A percentile compares a stretch with the other conserved stretches of the same genome.
Conservation (phyloP, 208 protist genomes). For the Crithidia thermophila region DNA sequence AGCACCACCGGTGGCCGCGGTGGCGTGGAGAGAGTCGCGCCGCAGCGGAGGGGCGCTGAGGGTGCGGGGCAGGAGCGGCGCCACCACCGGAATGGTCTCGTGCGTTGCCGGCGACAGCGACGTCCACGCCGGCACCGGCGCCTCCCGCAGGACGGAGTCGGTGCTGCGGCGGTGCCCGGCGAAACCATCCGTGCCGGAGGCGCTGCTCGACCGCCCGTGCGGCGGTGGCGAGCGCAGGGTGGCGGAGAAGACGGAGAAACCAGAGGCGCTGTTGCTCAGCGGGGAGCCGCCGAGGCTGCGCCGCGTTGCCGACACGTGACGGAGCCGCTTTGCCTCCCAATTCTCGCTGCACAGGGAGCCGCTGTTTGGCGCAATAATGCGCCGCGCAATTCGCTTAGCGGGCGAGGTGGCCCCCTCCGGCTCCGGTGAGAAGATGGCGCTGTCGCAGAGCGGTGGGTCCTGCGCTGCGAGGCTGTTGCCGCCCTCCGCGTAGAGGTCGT, state of each 20-base stretch:
- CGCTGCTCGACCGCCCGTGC: conserved; percentile 9
- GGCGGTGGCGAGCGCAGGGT: conserved; percentile 3
- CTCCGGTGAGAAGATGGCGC: background rate
- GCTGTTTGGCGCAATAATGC: background rate
- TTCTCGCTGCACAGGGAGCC: background rate
- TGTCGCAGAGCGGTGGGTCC: background rate
- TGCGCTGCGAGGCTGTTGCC: no score
- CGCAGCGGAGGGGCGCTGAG: background rate
- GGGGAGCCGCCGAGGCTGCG: background rate
- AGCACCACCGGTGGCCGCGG: background rate
- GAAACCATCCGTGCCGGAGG: background rate
- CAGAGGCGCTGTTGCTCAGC: background rate
- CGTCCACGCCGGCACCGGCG: background rate
- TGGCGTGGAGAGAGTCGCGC: background rate
- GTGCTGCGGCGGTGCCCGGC: background rate
- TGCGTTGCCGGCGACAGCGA: background rate
- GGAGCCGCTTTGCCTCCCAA: conserved; percentile 16
- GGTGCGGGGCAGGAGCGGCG: conserved; percentile 9
- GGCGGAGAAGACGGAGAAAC: background rate
- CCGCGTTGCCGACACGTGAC: conserved; percentile 4
- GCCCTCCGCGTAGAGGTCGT: background rate
- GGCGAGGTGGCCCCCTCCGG: background rate
- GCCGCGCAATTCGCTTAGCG: background rate
- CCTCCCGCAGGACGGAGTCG: background rate
- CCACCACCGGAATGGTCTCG: background rate